Evolutionary conservation across 805 yeast species (phyloP).

Genomic region (Yamadazyma insecticola): DNA sequence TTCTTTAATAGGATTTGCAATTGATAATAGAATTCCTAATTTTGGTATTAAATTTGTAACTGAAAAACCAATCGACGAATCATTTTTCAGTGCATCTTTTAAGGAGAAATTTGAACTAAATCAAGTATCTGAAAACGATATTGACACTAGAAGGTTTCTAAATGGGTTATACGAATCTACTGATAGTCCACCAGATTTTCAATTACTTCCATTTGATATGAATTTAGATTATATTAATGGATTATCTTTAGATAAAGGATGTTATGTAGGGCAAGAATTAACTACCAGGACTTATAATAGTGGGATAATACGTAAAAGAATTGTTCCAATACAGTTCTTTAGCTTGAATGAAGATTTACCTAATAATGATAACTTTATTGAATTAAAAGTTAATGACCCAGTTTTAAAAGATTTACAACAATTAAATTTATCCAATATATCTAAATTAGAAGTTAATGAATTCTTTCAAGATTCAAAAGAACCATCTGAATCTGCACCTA

Average conservation of each 20-base stretch:
- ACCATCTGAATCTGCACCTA: conserved; percentile 11
- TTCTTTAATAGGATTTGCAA: conserved; percentile 42
- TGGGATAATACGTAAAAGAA: conserved; percentile 78
- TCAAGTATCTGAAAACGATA: conserved; percentile 54
- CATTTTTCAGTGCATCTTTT: conserved; percentile 22
- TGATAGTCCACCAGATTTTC: conserved; percentile 26
- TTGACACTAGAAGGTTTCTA: conserved; percentile 38
- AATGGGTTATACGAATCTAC: conserved; percentile 37
- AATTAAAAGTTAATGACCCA: conserved; percentile 13
- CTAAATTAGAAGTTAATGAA: conserved; percentile 16
- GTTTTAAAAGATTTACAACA: conserved; percentile 13
- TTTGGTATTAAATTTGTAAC: conserved; percentile 56
- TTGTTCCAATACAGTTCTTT: conserved; percentile 57
- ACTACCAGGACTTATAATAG: conserved; percentile 83
- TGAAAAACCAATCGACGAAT: conserved; percentile 10
- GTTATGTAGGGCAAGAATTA: conserved; percentile 94
- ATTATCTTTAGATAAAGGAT: conserved; percentile 84
- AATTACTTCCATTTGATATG: conserved; percentile 71
- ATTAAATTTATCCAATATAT: conserved; percentile 9
- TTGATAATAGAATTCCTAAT: conserved; percentile 65
- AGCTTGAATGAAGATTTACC: conserved; percentile 13
- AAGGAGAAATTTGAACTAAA: conserved; percentile 32
- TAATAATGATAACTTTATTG: no score
- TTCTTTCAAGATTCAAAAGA: conserved; percentile 15
- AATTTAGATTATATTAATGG: conserved; percentile 81